Conservation (phyloP, 768 basidiomycete species). For the Omphalotus guepiniiformis region DNA sequence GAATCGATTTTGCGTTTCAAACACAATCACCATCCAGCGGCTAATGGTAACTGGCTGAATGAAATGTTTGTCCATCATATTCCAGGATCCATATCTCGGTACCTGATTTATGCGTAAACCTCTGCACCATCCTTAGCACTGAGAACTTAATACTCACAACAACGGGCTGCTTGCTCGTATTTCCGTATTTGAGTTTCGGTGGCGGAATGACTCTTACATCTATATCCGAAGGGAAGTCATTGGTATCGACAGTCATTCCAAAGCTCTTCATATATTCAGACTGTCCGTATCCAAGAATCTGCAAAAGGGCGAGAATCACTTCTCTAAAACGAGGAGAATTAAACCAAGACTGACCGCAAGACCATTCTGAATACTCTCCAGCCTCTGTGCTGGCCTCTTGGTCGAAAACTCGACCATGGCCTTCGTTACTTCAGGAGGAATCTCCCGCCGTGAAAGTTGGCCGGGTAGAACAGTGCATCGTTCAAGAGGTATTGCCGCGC, state of each 20-base stretch:
- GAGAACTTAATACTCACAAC: slow-evolving; percentile 32
- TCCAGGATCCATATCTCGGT: slow-evolving; percentile 47
- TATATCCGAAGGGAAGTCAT: slow-evolving; percentile 29
- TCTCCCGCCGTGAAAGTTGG: slow-evolving; percentile 69
- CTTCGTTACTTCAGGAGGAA: slow-evolving; percentile 63
- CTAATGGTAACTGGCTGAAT: slow-evolving; percentile 35
- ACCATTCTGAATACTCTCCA: slow-evolving; percentile 51
- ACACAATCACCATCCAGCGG: slow-evolving; percentile 47
- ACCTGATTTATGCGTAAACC: slow-evolving; percentile 20
- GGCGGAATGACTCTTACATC: slow-evolving; percentile 42
- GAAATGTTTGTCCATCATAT: slow-evolving; percentile 52
- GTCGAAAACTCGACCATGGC: slow-evolving; percentile 65
- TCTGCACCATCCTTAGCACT: background rate
- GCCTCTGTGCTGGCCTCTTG: slow-evolving; percentile 53
- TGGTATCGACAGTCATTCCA: slow-evolving; percentile 32
- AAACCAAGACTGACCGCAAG: slow-evolving; percentile 36
- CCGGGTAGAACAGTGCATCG: slow-evolving; percentile 57
- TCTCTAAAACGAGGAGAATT: background rate
- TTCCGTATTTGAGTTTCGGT: slow-evolving; percentile 49
- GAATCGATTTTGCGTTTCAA: slow-evolving; percentile 47
- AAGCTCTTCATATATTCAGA: slow-evolving; percentile 41
- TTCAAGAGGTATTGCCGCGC: slow-evolving; percentile 66
- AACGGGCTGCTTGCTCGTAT: slow-evolving; percentile 30
- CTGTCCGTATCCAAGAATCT: slow-evolving; percentile 38
- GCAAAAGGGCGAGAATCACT: background rate